Evolutionary conservation across 2,329 filamentous ascomycete species (phyloP).

Genomic region (Sodiomyces alkalinus): DNA sequence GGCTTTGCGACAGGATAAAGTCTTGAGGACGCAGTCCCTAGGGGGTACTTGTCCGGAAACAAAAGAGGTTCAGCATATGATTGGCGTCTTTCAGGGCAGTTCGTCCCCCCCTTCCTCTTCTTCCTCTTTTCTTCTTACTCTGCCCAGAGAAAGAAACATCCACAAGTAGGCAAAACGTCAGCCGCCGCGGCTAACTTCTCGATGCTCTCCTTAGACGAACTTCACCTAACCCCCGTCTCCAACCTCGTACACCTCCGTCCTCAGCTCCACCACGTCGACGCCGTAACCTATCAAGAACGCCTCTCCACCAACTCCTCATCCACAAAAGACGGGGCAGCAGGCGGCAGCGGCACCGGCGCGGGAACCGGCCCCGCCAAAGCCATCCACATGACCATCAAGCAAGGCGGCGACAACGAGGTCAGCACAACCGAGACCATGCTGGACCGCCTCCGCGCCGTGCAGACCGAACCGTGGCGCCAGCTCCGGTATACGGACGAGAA

Average conservation of each 20-base stretch:
- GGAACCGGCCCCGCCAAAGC: slow-evolving; percentile 44
- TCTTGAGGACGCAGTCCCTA: slow-evolving; percentile 68
- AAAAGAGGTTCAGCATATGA: slow-evolving; percentile 70
- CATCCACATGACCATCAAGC: slow-evolving; percentile 79
- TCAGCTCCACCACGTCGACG: slow-evolving; percentile 87
- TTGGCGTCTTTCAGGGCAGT: slow-evolving; percentile 82
- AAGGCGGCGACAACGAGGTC: slow-evolving; percentile 50
- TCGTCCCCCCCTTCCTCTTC: slow-evolving; percentile 16
- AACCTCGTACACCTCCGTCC: slow-evolving; percentile 80
- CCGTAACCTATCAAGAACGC: slow-evolving; percentile 56
- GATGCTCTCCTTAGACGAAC: slow-evolving; percentile 40
- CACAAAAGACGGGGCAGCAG: slow-evolving; percentile 16
- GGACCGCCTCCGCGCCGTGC: slow-evolving; percentile 59
- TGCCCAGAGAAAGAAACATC: background rate
- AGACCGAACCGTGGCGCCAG: slow-evolving; percentile 68
- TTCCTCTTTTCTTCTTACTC: background rate
- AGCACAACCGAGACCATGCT: slow-evolving; percentile 57
- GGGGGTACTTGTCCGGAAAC: slow-evolving; percentile 64
- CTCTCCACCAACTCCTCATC: slow-evolving; percentile 24
- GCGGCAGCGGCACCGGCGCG: slow-evolving; percentile 17
- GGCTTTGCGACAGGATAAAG: slow-evolving; percentile 52
- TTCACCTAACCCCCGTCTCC: slow-evolving; percentile 74
- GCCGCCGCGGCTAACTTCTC: too few species aligned
- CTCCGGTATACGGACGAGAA: slow-evolving; percentile 75
- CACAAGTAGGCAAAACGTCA: too few species aligned